Conservation (phyloP, 768 basidiomycete genomes). For the Tricholoma flavovirens region DNA sequence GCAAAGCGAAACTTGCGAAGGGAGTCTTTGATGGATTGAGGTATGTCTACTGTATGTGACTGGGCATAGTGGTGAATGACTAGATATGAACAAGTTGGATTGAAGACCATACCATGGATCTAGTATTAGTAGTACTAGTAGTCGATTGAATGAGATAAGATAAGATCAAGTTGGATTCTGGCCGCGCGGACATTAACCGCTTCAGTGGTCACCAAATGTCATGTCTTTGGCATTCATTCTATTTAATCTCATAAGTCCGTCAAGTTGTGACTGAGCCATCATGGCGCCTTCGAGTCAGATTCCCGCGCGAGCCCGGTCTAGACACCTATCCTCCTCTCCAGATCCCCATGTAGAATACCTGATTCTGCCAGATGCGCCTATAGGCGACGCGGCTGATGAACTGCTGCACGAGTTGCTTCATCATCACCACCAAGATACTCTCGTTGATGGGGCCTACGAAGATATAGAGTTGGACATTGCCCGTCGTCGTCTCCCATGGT, state of each 20-base stretch:
- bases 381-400: conserved; percentile 41
- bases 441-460: too few relatives aligned
- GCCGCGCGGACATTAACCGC: too few relatives aligned
- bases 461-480: conserved; percentile 19
- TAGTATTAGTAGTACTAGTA: too few relatives aligned
- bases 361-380: conserved; percentile 38
- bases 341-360: conserved; percentile 29
- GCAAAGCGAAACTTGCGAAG: conserved; percentile 78
- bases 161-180: too few relatives aligned
- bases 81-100: not conserved
- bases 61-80: conserved; percentile 20
- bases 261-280: too few relatives aligned
- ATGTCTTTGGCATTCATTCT: too few relatives aligned
- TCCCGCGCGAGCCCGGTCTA: too few relatives aligned
- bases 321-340: conserved; percentile 7
- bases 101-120: conserved; percentile 31
- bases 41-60: conserved; percentile 83
- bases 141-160: too few relatives aligned
- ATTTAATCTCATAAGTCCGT: too few relatives aligned
- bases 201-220: too few relatives aligned
- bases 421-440: too few relatives aligned
- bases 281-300: too few relatives aligned
- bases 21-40: conserved; percentile 66
- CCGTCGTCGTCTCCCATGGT: conserved; percentile 51
- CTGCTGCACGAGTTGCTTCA: conserved; percentile 45